Evolutionary conservation across 129 eudicot species (phyloP), one percentile per base, ranked within the genome.

Genomic region (Flaveria trinervia): DNA sequence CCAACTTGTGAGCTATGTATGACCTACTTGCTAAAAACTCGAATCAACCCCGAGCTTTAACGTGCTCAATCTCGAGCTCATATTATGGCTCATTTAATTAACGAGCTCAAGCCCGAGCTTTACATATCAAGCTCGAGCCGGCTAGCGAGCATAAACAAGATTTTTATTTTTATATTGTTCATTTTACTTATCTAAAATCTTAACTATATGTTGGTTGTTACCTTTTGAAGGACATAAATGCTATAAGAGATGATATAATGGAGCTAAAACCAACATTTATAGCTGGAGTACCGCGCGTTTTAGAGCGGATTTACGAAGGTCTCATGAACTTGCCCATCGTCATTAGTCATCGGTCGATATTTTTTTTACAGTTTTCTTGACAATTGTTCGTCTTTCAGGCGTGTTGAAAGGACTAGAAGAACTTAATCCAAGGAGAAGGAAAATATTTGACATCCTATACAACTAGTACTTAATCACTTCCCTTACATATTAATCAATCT

Each of bases 191-290:
- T 5, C 5, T 4, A 36, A 25, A 22, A 36, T 18, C 36, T 3
- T 69, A 4, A 44, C 2, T 12, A 26, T 36, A 20, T 54, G 65
- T 14, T n/a, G 33, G 39, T 50, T 56, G 18, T 77, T 61, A 6
- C 39, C 18, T 7, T 57, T 55, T 95, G 82, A 81, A 95, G 99
- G 86, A 86, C 57, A 87, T 89, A 45, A 85, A 95, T 77, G 99
- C 84, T n/a, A 10, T 95, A 48, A 82, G 70, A 51, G 97, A 95
- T 9, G 99, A 95, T 84, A 36, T 95, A 62, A 30, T 88, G 89
- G 99, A 95, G 85, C 71, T 95, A 78, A 89, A 88, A 81, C 99
- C 99, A 73, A 95, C 99, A 0, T 89, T 95, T 83, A 82, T 95
- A 83, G 99, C 97, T 49, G 99, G 90, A 48, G 97, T 91, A 33